Evolutionary conservation across 2,329 filamentous ascomycete species (phyloP).

Genomic region (Colletotrichum scovillei): DNA sequence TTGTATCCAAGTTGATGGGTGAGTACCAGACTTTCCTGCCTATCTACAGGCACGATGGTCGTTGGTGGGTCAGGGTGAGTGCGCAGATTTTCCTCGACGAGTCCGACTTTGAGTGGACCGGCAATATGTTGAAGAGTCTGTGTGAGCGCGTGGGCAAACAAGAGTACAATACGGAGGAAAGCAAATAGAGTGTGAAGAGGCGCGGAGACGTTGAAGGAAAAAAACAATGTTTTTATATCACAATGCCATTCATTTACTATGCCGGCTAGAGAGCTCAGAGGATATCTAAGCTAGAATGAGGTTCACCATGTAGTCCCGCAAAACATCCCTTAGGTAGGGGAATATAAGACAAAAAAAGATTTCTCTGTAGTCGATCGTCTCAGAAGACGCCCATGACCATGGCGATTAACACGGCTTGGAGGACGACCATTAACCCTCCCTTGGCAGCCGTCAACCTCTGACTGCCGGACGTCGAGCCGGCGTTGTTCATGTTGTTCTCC

Average conservation of each 20-base stretch:
- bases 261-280: constrained; percentile 22
- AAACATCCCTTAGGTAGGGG: background rate
- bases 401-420: constrained; percentile 22
- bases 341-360: background rate
- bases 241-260: constrained; percentile 28
- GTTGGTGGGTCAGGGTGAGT: constrained; percentile 79
- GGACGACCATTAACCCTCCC: constrained; percentile 22
- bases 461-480: constrained; percentile 20
- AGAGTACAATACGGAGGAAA: constrained; percentile 2
- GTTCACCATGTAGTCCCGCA: background rate
- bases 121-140: constrained; percentile 64
- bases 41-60: constrained; percentile 68
- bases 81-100: constrained; percentile 87
- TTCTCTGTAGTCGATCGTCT: constrained; percentile 17
- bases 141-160: constrained; percentile 50
- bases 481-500: constrained; percentile 28
- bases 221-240: background rate
- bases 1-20: constrained; percentile 61
- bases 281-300: constrained; percentile 22
- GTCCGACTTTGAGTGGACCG: constrained; percentile 81
- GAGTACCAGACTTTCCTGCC: constrained; percentile 80
- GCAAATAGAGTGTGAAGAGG: background rate
- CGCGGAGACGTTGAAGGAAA: background rate
- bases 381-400: constrained; percentile 28
- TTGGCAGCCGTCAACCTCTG: constrained; percentile 5